These are phyloP conservation scores for Aethionema arabicum DNA, from an alignment of 345 rosid genomes.

Conservation along the genomic window DNA sequence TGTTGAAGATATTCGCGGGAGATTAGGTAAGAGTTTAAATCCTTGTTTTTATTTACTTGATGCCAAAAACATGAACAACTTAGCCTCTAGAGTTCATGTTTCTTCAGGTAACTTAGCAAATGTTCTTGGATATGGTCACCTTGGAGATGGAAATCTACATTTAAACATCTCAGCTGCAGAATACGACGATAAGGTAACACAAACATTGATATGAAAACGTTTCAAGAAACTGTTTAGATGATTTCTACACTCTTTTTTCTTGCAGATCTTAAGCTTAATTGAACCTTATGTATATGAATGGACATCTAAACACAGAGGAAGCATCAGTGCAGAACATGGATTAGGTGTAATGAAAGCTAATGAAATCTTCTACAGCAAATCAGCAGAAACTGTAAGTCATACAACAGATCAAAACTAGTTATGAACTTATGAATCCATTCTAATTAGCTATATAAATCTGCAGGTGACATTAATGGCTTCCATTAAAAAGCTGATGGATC, in stretches of 20 bases:
- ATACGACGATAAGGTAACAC: constrained; percentile 61
- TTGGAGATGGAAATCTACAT: constrained; percentile 93
- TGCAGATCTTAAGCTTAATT: constrained; percentile 71
- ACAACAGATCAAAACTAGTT: not conserved
- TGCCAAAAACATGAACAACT: constrained; percentile 5
- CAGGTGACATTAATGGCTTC: constrained; percentile 80
- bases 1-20: constrained; percentile 71
- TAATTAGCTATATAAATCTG: constrained; percentile 3
- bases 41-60: not conserved
- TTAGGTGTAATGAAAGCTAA: constrained; percentile 94
- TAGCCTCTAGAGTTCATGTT: not conserved
- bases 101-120: constrained; percentile 63
- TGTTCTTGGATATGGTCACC: constrained; percentile 91
- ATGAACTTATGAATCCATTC: not conserved
- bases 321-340: constrained; percentile 98
- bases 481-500: constrained; percentile 75
- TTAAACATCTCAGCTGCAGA: constrained; percentile 72
- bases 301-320: constrained; percentile 87
- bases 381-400: constrained; percentile 65
- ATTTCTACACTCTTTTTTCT: not conserved
- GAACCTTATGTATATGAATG: constrained; percentile 94
- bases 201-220: not conserved
- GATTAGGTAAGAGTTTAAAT: constrained; percentile 56
- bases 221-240: constrained; percentile 9
- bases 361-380: constrained; percentile 75